Conservation (phyloP, 805 yeast species). For the Candida wancherniae region DNA sequence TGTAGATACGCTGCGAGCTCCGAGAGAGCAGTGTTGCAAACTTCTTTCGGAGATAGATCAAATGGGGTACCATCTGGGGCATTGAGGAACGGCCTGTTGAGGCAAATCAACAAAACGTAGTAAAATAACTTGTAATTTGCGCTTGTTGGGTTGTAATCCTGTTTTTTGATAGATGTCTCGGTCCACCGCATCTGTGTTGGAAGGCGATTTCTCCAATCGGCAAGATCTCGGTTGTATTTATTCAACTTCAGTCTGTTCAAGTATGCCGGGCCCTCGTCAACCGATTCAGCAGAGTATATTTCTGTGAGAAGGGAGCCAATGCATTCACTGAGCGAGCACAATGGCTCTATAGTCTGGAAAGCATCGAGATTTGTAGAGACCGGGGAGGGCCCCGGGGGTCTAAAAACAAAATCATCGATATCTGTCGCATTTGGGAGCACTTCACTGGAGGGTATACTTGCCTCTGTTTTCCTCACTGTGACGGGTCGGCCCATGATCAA, state of each 20-base stretch:
- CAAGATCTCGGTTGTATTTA: slow-evolving; percentile 8
- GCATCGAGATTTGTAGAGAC: slow-evolving; percentile 14
- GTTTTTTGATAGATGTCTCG: slow-evolving; percentile 5
- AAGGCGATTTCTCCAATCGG: slow-evolving; percentile 13
- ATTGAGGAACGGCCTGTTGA: slow-evolving; percentile 13
- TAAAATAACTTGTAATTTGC: slow-evolving; percentile 16
- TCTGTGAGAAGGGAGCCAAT: slow-evolving; percentile 16
- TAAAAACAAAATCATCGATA: slow-evolving; percentile 14
- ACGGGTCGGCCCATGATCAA: slow-evolving; percentile 19
- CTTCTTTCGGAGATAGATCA: slow-evolving; percentile 6
- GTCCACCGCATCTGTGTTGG: slow-evolving; percentile 15
- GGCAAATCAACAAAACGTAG: slow-evolving; percentile 15
- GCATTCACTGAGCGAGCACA: slow-evolving; percentile 16
- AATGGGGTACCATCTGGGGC: slow-evolving; percentile 7
- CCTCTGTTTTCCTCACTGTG: slow-evolving; percentile 17
- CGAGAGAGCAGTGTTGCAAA: slow-evolving; percentile 13
- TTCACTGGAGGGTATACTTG: slow-evolving; percentile 17
- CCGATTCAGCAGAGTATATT: slow-evolving; percentile 12
- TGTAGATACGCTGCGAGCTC: slow-evolving; percentile 13
- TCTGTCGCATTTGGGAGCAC: slow-evolving; percentile 13
- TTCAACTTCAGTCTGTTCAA: slow-evolving; percentile 10
- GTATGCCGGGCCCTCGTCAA: slow-evolving; percentile 11
- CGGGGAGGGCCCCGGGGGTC: slow-evolving; percentile 4
- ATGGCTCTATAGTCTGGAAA: slow-evolving; percentile 13
- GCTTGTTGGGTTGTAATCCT: slow-evolving; percentile 15